A percentile compares a stretch with the other conserved stretches of the same genome.
Evolutionary conservation across 208 protist species (phyloP).

Genomic region (Trypanosoma avium): DNA sequence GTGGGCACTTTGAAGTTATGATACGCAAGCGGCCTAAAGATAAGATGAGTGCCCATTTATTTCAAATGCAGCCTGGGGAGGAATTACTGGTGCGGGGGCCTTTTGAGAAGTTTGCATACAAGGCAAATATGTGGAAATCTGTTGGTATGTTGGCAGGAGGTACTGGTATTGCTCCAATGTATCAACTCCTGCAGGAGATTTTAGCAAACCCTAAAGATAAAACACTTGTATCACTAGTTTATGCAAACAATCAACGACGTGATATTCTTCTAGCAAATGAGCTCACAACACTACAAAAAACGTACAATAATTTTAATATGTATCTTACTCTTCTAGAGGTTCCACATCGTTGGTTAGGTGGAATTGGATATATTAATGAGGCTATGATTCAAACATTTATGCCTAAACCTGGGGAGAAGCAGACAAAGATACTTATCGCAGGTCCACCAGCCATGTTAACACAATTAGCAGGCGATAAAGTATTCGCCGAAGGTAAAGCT

Average conservation of each 20-base stretch:
- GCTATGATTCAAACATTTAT: constrained; percentile 87
- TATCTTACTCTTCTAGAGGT: constrained; percentile 92
- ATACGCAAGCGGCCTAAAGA: constrained; percentile 87
- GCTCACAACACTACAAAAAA: constrained; percentile 87
- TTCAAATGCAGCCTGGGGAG: constrained; percentile 90
- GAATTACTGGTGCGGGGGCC: constrained; percentile 91
- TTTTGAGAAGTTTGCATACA: constrained; percentile 85
- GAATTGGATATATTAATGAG: constrained; percentile 85
- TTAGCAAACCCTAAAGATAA: constrained; percentile 77
- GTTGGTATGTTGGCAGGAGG: constrained; percentile 93
- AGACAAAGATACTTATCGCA: constrained; percentile 36
- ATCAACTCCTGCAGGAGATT: constrained; percentile 85
- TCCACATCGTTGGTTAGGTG: constrained; percentile 86
- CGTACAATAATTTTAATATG: constrained; percentile 87
- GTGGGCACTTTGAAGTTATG: constrained; percentile 88
- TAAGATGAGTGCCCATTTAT: constrained; percentile 90
- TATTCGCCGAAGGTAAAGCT: constrained; percentile 25
- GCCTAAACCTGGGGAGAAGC: constrained; percentile 52
- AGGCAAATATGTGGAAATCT: constrained; percentile 83
- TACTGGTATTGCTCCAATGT: constrained; percentile 94
- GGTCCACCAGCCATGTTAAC: constrained; percentile 40
- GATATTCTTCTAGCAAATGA: constrained; percentile 93
- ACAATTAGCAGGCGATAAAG: constrained; percentile 34
- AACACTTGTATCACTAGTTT: constrained; percentile 88
- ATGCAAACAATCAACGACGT: constrained; percentile 86